phyloP scores from a whole-genome alignment of 2,329 filamentous ascomycete species.

The Venturia asperata region DNA sequence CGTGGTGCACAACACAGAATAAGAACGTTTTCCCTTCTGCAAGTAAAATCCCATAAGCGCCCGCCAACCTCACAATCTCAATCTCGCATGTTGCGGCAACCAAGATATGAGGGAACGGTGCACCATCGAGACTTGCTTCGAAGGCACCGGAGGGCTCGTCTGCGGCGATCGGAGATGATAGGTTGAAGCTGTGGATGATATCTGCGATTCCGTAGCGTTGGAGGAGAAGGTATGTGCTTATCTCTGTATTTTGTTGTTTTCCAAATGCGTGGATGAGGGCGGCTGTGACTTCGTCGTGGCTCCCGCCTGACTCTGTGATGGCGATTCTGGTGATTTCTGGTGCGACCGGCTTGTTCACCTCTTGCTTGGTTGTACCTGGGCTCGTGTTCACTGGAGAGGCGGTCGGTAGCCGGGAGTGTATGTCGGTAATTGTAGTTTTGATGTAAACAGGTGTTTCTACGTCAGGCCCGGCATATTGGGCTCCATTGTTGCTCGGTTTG shows the following conservation, averaged over 20 bases:
- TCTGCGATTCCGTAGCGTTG: conserved; percentile 26
- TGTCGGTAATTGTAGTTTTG: not conserved
- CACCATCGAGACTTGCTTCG: not conserved
- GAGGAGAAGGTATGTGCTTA: conserved; percentile 25
- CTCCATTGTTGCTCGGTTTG: not conserved
- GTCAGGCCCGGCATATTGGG: not conserved
- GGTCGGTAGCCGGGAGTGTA: not conserved
- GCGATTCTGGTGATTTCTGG: not conserved
- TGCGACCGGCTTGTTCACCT: not conserved
- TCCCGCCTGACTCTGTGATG: conserved; percentile 26
- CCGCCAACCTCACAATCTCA: conserved; percentile 22
- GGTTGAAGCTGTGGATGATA: conserved; percentile 25
- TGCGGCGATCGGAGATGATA: conserved; percentile 20
- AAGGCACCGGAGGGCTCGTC: conserved; percentile 17
- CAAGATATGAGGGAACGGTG: conserved; percentile 24
- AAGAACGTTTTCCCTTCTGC: conserved; percentile 25
- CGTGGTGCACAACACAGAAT: conserved; percentile 26
- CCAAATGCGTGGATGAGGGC: conserved; percentile 28
- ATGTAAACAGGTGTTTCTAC: not conserved
- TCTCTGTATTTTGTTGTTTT: conserved; percentile 23
- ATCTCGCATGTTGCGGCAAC: conserved; percentile 27
- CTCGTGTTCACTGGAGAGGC: not conserved
- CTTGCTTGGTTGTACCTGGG: not conserved
- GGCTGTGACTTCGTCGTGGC: conserved; percentile 29
- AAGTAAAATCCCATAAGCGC: conserved; percentile 23